Percentiles rank a stretch among this genome's conserved stretches.
Conservation (phyloP, 1,139 yeast species). For the Groenewaldozyma auringiensis region DNA sequence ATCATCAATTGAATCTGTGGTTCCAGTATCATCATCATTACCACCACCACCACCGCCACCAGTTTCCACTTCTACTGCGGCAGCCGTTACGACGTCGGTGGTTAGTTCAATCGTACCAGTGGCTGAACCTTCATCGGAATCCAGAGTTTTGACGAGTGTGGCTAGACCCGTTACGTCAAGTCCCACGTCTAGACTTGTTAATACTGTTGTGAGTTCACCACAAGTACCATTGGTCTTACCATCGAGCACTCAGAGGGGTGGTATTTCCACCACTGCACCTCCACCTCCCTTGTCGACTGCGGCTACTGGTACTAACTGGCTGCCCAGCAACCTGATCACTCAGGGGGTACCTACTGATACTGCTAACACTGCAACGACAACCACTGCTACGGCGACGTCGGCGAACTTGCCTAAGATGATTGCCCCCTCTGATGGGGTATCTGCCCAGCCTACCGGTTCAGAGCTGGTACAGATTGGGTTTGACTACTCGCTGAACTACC, state of each 20-base stretch:
- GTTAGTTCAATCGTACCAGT: constrained; percentile 6
- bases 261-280: constrained; percentile 10
- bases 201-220: constrained; percentile 9
- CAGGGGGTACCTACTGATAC: constrained; percentile 19
- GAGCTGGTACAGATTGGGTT: constrained; percentile 35
- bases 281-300: constrained; percentile 14
- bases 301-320: constrained; percentile 29
- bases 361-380: constrained; percentile 10
- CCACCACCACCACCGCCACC: not conserved
- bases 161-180: constrained; percentile 1
- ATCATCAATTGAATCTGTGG: not conserved
- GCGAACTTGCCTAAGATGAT: constrained; percentile 33
- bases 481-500: constrained; percentile 34
- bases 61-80: constrained; percentile 2
- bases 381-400: constrained; percentile 17
- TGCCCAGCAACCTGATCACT: constrained; percentile 28
- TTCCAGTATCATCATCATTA: not conserved
- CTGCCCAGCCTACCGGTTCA: constrained; percentile 25
- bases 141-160: not conserved
- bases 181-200: constrained; percentile 4
- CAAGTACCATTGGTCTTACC: constrained; percentile 6
- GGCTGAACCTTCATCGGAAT: not conserved
- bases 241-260: constrained; percentile 8
- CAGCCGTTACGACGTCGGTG: constrained; percentile 6
- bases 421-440: constrained; percentile 31